Conservation (phyloP, 371 early-diverging fungal genomes). For the Funneliformis caledonium region DNA sequence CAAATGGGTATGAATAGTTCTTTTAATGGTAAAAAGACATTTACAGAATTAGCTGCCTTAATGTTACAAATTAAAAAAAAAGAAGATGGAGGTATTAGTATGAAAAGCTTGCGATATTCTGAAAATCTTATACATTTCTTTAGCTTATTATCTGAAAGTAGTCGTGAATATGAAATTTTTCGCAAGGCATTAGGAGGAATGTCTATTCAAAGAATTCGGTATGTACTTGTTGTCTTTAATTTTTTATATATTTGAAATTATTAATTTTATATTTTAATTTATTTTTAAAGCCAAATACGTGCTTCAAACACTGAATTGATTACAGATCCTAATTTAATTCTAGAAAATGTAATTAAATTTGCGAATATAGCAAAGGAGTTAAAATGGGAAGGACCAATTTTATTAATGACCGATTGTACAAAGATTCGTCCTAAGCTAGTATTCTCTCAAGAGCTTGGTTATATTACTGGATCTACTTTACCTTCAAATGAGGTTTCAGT, state of each 20-base stretch:
- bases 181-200: neutral
- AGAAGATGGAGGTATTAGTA: neutral
- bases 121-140: neutral
- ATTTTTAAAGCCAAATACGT: constrained; percentile 3
- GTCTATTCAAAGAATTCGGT: neutral
- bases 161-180: constrained; percentile 6
- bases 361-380: neutral
- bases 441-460: neutral
- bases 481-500: neutral
- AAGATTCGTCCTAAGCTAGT: neutral
- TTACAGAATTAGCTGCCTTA: neutral
- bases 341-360: neutral
- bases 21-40: neutral
- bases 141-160: neutral
- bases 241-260: neutral
- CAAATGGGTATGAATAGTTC: neutral
- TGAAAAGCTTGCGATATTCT: neutral
- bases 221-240: neutral
- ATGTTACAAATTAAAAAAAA: neutral
- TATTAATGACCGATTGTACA: neutral
- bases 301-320: neutral
- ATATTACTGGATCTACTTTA: neutral
- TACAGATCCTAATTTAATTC: neutral
- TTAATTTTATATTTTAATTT: neutral
- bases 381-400: neutral